These are phyloP conservation scores for Podospora bellae-mahoneyi DNA, from an alignment of 495 filamentous ascomycete species.

Conservation along the genomic window DNA sequence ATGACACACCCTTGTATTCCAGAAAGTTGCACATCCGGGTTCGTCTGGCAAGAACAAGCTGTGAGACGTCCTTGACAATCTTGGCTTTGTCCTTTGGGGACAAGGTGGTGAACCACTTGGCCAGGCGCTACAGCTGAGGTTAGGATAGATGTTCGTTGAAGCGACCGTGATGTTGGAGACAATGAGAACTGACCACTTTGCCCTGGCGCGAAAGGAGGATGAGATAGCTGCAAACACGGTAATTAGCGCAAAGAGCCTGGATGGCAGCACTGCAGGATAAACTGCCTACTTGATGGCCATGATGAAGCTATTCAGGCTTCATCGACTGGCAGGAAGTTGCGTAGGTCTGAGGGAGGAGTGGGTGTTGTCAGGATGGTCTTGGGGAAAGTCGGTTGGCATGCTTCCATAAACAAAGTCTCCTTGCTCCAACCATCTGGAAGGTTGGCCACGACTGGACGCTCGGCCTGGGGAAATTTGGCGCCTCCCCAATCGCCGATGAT, in stretches of 20 bases:
- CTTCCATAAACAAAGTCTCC: constrained; percentile 1
- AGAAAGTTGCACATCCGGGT: constrained; percentile 99
- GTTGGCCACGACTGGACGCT: constrained; percentile 21
- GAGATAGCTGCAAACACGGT: constrained; percentile 64
- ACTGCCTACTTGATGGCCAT: constrained; percentile 49
- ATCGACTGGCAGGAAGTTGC: constrained; percentile 22
- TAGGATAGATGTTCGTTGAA: constrained; percentile 25
- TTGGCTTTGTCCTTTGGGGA: constrained; percentile 99
- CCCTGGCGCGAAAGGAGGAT: constrained; percentile 97
- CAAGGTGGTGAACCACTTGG: constrained; percentile 99
- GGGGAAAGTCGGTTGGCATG: constrained; percentile 10
- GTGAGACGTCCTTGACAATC: constrained; percentile 99
- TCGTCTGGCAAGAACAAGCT: constrained; percentile 89
- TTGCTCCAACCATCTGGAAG: constrained; percentile 5
- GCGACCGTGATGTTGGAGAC: constrained; percentile 42
- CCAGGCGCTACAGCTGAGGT: constrained; percentile 66
- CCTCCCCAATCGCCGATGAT: constrained; percentile 1
- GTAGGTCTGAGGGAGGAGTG: constrained; percentile 12
- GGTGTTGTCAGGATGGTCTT: constrained; percentile 1
- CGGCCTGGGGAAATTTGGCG: not conserved
- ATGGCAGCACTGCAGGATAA: not conserved
- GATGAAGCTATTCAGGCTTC: constrained; percentile 36
- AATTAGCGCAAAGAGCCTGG: constrained; percentile 17
- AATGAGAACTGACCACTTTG: constrained; percentile 77
- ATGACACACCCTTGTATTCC: constrained; percentile 83